Evolutionary conservation across 768 basidiomycete genomes (phyloP).

Genomic region (Termitomyces sp.): DNA sequence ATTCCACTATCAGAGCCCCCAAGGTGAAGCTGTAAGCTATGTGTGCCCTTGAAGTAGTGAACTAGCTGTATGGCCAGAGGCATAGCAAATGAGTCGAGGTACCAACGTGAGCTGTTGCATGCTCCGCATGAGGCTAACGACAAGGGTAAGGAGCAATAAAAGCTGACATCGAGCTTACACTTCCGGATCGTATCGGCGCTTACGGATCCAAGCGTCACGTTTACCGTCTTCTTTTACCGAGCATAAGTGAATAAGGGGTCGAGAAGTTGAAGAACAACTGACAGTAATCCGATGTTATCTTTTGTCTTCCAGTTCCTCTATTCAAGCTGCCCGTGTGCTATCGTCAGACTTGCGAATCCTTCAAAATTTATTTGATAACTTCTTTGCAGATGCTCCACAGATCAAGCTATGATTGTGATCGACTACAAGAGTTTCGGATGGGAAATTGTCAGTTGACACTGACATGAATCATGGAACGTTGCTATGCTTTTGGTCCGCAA

Average conservation of each 20-base stretch:
- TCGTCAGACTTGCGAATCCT: not conserved
- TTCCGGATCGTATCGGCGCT: not conserved
- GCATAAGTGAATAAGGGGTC: not conserved
- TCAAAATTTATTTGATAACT: not conserved
- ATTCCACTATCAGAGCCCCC: too few relatives aligned
- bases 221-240: not conserved
- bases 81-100: too few relatives aligned
- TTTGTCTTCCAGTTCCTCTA: not conserved
- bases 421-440: not conserved
- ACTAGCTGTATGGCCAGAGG: too few relatives aligned
- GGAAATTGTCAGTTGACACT: not conserved
- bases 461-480: not conserved
- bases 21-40: too few relatives aligned
- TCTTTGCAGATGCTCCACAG: not conserved
- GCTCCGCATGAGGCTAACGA: too few relatives aligned
- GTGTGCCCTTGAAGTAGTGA: too few relatives aligned
- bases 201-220: not conserved
- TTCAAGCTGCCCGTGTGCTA: not conserved
- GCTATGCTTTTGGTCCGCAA: not conserved
- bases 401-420: rapidly evolving
- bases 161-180: not conserved
- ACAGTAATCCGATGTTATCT: not conserved
- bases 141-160: not conserved
- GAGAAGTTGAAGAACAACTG: not conserved
- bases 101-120: too few relatives aligned